A percentile compares a stretch with the other conserved stretches of the same genome.
Evolutionary conservation across 148 eudicot species (phyloP).

Genomic region (Arctostaphylos glauca): DNA sequence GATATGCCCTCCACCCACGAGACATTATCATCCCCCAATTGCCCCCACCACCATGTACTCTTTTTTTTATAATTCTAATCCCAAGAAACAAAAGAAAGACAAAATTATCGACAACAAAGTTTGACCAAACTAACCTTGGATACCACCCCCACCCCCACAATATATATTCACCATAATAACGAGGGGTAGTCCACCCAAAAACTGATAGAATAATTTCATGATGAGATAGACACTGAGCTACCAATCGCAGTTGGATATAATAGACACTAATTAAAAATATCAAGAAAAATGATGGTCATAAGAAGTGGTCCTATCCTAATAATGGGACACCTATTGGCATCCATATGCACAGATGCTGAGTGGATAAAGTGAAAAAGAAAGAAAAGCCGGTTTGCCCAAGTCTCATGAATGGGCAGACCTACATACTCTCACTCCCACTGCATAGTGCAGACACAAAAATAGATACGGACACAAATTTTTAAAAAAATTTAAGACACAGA

Average conservation of each 20-base stretch:
- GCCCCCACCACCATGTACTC: neutral
- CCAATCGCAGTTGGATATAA: neutral
- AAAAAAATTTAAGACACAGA: no score
- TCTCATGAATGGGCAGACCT: neutral
- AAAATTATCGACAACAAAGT: neutral
- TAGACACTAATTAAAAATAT: neutral
- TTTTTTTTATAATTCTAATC: neutral
- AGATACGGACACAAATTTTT: no score
- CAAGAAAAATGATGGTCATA: neutral
- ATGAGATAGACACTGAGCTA: neutral
- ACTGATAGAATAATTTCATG: neutral
- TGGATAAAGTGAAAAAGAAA: neutral
- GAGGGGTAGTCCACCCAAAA: neutral
- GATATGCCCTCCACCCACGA: slow-evolving; percentile 7
- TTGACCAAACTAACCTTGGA: slow-evolving; percentile 12
- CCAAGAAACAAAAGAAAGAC: neutral
- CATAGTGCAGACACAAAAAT: no score
- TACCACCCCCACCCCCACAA: neutral
- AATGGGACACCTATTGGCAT: slow-evolving; percentile 9
- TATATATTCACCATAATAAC: neutral
- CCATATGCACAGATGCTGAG: neutral
- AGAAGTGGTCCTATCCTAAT: neutral
- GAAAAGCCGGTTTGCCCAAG: neutral
- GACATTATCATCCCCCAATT: neutral
- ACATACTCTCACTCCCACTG: neutral